Conservation (phyloP, 306 rosid species). For the Medicago ruthenica region DNA sequence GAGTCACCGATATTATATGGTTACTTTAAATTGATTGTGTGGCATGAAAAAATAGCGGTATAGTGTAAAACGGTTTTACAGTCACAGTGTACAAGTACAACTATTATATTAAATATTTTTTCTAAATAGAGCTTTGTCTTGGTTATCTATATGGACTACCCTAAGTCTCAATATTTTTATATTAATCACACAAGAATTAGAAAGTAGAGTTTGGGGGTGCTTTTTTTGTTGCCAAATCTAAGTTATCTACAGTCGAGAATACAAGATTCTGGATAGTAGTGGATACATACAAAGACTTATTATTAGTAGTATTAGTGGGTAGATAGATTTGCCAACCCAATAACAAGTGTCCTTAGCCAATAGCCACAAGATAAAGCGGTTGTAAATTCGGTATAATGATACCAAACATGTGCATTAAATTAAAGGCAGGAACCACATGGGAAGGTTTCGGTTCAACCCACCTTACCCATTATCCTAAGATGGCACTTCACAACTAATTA, state of each 20-base stretch:
- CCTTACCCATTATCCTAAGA: constrained; percentile 47
- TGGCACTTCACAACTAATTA: constrained; percentile 38
- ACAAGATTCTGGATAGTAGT: constrained; percentile 35
- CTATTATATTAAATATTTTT: no score
- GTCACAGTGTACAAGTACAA: no score
- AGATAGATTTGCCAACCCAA: constrained; percentile 45
- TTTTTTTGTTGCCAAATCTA: constrained; percentile 3
- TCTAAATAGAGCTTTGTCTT: background rate
- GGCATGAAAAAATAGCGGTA: no score
- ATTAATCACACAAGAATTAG: background rate
- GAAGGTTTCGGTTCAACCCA: constrained; percentile 42
- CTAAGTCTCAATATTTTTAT: background rate
- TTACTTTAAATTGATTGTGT: no score
- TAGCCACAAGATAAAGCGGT: constrained; percentile 54
- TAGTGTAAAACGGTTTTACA: no score
- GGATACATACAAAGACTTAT: constrained; percentile 34
- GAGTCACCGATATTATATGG: no score
- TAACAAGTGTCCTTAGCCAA: constrained; percentile 52
- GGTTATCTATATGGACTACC: background rate
- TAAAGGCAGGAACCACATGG: constrained; percentile 71
- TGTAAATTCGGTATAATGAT: constrained; percentile 55
- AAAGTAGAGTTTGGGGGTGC: background rate
- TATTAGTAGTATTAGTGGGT: constrained; percentile 47
- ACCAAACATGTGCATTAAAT: constrained; percentile 64
- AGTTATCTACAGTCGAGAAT: background rate